Base-by-base conservation (phyloP, 345 rosid species). In the Citrus mangshanensis region DNA sequence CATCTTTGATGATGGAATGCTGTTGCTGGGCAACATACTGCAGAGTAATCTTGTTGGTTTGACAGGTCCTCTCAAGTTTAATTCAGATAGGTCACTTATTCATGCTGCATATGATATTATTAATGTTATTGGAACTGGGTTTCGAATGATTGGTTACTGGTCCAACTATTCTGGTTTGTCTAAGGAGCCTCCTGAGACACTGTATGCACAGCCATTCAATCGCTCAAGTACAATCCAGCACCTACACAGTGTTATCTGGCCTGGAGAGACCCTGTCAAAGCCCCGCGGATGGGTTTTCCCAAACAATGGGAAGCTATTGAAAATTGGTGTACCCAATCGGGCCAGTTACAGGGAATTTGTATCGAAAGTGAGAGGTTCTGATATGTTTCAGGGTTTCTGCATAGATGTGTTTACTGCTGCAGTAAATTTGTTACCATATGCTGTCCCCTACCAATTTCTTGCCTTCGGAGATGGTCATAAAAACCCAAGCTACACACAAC, bases 271-370 rank as follows among this genome's bases (percentile, higher is more conserved):
- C n/a, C 75, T 76, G 73, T 60, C 77, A 37, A 89, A 77, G 55
- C 99, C 99, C 49, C 96, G 97, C 13, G 99, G 99, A 79, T 96
- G 99, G 98, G 99, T 89, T 65, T 93, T 96, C 60, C 90, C 98
- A 3, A 91, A 89, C 87, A 92, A 90, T 72, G 99, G 99, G 84
- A 91, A 90, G 83, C 93, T 81, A 66, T 83, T 96, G 79, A 87
- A 81, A 85, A 89, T 96, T 18, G 99, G 94, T 14, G 98, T 93
- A 75, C 99, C 99, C 1, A 75, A 84, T 82, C 93, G 98, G 21
- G 88, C 80, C 55, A 85, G 98, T 82, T 93, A 82, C 83, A 85
- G 81, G 68, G 98, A 93, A 85, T 96, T 92, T 80, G 95, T 93
- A 68, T 81, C 99, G 5, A 89, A 79, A 80, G 86, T 83, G 30